Conservation (phyloP, 768 basidiomycete species). For the Kondoa subrosea region DNA sequence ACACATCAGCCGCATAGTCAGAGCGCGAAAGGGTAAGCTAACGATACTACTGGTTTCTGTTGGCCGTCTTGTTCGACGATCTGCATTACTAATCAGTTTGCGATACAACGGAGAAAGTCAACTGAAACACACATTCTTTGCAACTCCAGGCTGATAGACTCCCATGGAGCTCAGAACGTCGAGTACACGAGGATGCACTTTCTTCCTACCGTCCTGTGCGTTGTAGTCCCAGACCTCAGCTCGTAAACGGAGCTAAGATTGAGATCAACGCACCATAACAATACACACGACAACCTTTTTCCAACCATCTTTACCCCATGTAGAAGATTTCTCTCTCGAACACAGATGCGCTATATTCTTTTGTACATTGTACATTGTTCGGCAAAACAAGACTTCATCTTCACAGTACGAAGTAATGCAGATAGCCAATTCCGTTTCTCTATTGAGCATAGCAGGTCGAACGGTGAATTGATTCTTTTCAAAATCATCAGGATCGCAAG, state of each 20-base stretch:
- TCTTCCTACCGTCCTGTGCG: slow-evolving; percentile 32
- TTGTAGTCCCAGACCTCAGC: not conserved
- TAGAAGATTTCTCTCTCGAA: slow-evolving; percentile 30
- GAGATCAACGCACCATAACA: slow-evolving; percentile 24
- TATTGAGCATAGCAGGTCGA: slow-evolving; percentile 18
- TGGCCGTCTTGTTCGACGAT: slow-evolving; percentile 45
- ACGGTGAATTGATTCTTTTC: slow-evolving; percentile 18
- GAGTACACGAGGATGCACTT: slow-evolving; percentile 43
- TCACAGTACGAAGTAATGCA: slow-evolving; percentile 17
- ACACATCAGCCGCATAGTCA: not conserved
- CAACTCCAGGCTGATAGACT: slow-evolving; percentile 27
- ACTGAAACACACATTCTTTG: slow-evolving; percentile 39
- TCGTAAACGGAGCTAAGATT: not conserved
- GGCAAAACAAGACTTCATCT: slow-evolving; percentile 19
- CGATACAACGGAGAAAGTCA: slow-evolving; percentile 37
- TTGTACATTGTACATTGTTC: slow-evolving; percentile 9
- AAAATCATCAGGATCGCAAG: slow-evolving; percentile 20
- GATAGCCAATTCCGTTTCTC: slow-evolving; percentile 19
- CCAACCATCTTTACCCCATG: slow-evolving; percentile 34
- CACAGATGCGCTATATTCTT: slow-evolving; percentile 35
- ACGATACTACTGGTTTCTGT: slow-evolving; percentile 1
- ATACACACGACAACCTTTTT: slow-evolving; percentile 35
- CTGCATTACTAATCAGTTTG: slow-evolving; percentile 37
- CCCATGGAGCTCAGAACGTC: slow-evolving; percentile 60
- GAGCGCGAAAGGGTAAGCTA: not conserved